A percentile compares a stretch with the other conserved stretches of the same genome.
Evolutionary conservation across 2,329 filamentous ascomycete species (phyloP).

Genomic region (Stachybotrys chartarum): DNA sequence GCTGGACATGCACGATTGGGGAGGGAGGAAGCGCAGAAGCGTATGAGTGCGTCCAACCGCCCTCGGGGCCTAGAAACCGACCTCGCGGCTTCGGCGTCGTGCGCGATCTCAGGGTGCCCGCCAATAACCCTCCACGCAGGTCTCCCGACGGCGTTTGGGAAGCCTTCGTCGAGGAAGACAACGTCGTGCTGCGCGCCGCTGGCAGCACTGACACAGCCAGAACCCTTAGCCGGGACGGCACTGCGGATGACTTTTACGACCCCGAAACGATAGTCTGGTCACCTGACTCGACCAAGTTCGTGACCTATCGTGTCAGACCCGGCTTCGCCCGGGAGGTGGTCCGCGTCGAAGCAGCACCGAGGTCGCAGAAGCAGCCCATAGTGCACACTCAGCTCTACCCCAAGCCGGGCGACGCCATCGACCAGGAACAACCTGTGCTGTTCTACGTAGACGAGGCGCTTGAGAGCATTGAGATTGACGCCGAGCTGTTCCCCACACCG

Average conservation of each 20-base stretch:
- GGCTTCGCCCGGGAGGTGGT: conserved; percentile 3
- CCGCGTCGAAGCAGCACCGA: conserved; percentile 4
- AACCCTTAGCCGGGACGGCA: conserved; percentile 2
- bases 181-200: conserved; percentile 1
- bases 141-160: conserved; percentile 2
- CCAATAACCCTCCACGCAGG: conserved; percentile 3
- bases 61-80: conserved; percentile 1
- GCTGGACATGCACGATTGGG: conserved; percentile 3
- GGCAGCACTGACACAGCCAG: conserved; percentile 2
- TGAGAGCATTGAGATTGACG: conserved; percentile 3
- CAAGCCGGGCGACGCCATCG: conserved; percentile 4
- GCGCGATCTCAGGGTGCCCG: conserved; percentile 3
- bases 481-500: conserved; percentile 3
- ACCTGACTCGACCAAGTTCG: conserved; percentile 4
- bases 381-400: conserved; percentile 4
- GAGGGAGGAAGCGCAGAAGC: conserved; percentile 1
- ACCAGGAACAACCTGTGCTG: conserved; percentile 4
- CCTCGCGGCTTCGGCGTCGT: conserved; percentile 4
- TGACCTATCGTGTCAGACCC: conserved; percentile 3
- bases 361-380: conserved; percentile 4
- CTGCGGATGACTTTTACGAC: conserved; percentile 4
- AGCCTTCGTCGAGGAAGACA: conserved; percentile 3
- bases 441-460: conserved; percentile 1
- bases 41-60: background rate
- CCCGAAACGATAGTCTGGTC: conserved; percentile 5